Evolutionary conservation across 176 grass and related monocot genomes (phyloP).

Genomic region (Carex parvula): DNA sequence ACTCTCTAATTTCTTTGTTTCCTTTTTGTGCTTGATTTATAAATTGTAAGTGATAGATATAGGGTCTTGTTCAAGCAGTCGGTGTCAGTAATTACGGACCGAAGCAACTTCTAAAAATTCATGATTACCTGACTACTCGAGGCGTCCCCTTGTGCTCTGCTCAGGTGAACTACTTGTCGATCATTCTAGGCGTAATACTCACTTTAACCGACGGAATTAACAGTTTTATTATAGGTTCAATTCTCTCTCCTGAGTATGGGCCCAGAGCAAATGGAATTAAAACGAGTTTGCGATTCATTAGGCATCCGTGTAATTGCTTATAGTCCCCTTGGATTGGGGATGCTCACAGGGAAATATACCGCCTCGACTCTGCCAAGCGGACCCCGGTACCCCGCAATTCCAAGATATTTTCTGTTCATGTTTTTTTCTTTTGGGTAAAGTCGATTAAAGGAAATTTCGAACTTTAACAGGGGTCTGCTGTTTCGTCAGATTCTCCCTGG

Average conservation of each 20-base stretch:
- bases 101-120: conserved; percentile 85
- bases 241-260: conserved; percentile 87
- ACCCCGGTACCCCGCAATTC: conserved; percentile 44
- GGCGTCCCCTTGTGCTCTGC: conserved; percentile 79
- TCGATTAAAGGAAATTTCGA: not conserved
- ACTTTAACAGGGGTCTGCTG: conserved; percentile 55
- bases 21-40: not conserved
- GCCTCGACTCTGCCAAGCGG: conserved; percentile 63
- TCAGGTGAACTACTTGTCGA: conserved; percentile 54
- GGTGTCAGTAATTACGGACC: conserved; percentile 96
- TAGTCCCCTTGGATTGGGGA: conserved; percentile 80
- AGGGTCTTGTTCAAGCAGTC: conserved; percentile 82
- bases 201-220: not conserved
- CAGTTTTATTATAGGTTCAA: conserved; percentile 53
- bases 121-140: conserved; percentile 57
- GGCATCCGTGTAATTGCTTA: conserved; percentile 77
- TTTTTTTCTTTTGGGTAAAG: not conserved
- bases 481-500: conserved; percentile 94
- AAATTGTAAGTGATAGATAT: not conserved
- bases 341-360: conserved; percentile 79
- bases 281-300: conserved; percentile 68
- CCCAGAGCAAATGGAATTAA: conserved; percentile 76
- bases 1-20: conserved; percentile 7
- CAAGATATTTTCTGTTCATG: not conserved
- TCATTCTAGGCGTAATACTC: not conserved